Conservation (phyloP, 306 rosid genomes). For the Lathyrus sativus region DNA sequence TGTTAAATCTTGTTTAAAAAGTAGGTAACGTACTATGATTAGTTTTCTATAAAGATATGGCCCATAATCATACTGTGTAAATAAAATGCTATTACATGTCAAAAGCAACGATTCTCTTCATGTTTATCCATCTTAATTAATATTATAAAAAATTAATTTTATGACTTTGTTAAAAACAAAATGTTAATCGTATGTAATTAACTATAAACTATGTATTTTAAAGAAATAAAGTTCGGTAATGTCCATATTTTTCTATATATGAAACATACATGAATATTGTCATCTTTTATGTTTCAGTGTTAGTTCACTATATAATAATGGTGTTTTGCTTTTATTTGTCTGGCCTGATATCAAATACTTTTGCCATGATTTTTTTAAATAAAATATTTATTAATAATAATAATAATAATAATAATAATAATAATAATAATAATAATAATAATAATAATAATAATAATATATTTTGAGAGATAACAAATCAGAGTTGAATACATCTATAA, state of each 20-base stretch:
- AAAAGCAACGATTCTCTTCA: slow-evolving; percentile 34
- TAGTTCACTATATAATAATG: slow-evolving; percentile 23
- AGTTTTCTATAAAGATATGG: slow-evolving; percentile 45
- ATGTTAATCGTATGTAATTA: neutral
- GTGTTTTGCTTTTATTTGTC: too few relatives aligned
- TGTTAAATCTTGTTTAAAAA: slow-evolving; percentile 42
- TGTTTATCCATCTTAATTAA: slow-evolving; percentile 29
- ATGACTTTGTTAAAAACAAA: neutral
- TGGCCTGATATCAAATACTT: too few relatives aligned
- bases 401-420: too few relatives aligned
- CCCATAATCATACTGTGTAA: slow-evolving; percentile 8
- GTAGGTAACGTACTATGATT: slow-evolving; percentile 52
- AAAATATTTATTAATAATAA: too few relatives aligned
- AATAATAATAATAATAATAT: too few relatives aligned
- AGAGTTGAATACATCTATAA: too few relatives aligned
- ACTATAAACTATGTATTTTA: neutral
- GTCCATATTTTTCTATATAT: slow-evolving; percentile 34
- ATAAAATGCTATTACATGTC: slow-evolving; percentile 9
- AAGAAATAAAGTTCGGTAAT: slow-evolving; percentile 23
- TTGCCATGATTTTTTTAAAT: too few relatives aligned
- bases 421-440: too few relatives aligned
- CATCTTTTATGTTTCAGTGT: slow-evolving; percentile 28
- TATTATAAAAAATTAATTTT: neutral
- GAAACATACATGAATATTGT: neutral
- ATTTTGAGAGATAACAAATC: too few relatives aligned